These are phyloP conservation scores for Colletotrichum neosansevieriae DNA, from an alignment of 2,329 filamentous ascomycete genomes.

Conservation along the genomic window DNA sequence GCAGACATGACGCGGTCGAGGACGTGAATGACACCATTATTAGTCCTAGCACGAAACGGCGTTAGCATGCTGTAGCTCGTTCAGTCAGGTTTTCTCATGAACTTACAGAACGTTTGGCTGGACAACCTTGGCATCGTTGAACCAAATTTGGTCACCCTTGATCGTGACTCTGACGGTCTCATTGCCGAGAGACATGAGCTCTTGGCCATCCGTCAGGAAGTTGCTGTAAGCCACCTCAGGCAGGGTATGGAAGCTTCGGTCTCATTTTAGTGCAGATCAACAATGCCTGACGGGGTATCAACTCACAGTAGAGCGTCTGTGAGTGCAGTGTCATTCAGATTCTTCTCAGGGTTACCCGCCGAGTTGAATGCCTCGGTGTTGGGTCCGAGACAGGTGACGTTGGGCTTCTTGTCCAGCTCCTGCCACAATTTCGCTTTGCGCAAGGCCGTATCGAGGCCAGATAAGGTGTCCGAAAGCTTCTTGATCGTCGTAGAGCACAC, in stretches of 20 bases:
- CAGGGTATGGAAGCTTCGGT: constrained; percentile 41
- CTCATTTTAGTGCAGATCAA: neutral
- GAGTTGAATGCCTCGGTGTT: constrained; percentile 40
- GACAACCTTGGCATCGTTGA: constrained; percentile 45
- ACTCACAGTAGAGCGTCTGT: constrained; percentile 41
- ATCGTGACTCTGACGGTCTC: constrained; percentile 42
- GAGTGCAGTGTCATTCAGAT: constrained; percentile 34
- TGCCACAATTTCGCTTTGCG: constrained; percentile 36
- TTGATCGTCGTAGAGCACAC: constrained; percentile 40
- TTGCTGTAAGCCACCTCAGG: constrained; percentile 41
- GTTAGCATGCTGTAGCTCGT: neutral
- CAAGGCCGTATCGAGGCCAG: constrained; percentile 34
- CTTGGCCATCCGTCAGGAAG: constrained; percentile 41
- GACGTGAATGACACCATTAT: constrained; percentile 45
- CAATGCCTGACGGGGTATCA: too few species aligned
- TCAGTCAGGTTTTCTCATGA: too few species aligned
- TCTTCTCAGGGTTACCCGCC: constrained; percentile 41
- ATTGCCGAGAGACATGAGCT: constrained; percentile 35
- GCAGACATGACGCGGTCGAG: constrained; percentile 43
- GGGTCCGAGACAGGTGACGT: constrained; percentile 44
- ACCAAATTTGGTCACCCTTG: constrained; percentile 41
- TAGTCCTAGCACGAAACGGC: constrained; percentile 35
- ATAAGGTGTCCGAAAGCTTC: constrained; percentile 24
- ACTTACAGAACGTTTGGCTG: constrained; percentile 43
- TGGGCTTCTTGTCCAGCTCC: constrained; percentile 40